Evolutionary conservation across 352 stramenopile species (phyloP).

Genomic region (Phytophthora lateralis): DNA sequence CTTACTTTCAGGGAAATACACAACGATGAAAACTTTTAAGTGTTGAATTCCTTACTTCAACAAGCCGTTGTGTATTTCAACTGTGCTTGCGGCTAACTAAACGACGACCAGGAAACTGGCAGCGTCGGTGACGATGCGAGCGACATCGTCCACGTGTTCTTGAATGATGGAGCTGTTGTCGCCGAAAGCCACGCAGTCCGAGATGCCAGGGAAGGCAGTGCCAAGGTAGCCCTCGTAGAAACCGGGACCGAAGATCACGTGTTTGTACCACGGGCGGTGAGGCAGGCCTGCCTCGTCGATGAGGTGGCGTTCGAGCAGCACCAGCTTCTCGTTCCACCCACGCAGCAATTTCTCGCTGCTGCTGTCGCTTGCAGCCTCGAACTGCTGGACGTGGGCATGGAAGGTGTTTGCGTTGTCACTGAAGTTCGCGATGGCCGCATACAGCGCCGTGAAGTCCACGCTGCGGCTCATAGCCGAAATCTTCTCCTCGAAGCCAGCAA

Average conservation of each 20-base stretch:
- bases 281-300: slow-evolving; percentile 19
- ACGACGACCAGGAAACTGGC: slow-evolving; percentile 5
- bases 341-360: slow-evolving; percentile 8
- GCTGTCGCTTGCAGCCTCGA: neutral
- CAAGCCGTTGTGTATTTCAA: neutral
- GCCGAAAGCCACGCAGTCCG: slow-evolving; percentile 20
- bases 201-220: slow-evolving; percentile 26
- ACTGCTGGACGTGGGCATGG: slow-evolving; percentile 10
- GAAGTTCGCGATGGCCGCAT: slow-evolving; percentile 40
- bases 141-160: slow-evolving; percentile 30
- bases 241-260: slow-evolving; percentile 30
- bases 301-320: slow-evolving; percentile 23
- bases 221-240: slow-evolving; percentile 31
- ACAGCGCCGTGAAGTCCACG: slow-evolving; percentile 38
- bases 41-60: neutral
- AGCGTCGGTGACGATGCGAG: slow-evolving; percentile 22
- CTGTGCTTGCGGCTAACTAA: neutral
- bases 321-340: slow-evolving; percentile 21
- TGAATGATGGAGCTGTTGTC: slow-evolving; percentile 23
- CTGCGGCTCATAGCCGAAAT: slow-evolving; percentile 26
- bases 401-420: slow-evolving; percentile 36
- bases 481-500: slow-evolving; percentile 36
- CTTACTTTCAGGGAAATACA: too few relatives aligned
- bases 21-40: too few relatives aligned
- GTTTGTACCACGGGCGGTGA: slow-evolving; percentile 29